Conservation (phyloP, 768 basidiomycete species). For the Boletus rufocinnamomeus region DNA sequence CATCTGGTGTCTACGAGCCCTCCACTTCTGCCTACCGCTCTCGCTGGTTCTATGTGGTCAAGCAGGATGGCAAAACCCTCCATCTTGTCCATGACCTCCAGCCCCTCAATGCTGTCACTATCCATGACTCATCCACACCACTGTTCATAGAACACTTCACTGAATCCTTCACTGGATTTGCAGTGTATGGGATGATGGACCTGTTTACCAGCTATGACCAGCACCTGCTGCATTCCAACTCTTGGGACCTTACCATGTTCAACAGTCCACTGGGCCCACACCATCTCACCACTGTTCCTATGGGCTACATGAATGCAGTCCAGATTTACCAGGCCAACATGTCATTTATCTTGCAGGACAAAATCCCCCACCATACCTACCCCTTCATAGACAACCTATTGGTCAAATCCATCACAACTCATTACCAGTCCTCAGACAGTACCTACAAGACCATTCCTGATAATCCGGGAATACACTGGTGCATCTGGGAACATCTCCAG, state of each 20-base stretch:
- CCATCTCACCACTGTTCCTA: not conserved
- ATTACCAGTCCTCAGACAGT: too few species aligned
- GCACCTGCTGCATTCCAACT: not conserved
- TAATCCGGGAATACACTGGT: not conserved
- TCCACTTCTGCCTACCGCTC: too few species aligned
- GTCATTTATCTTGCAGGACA: not conserved
- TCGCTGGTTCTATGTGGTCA: too few species aligned
- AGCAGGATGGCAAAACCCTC: not conserved
- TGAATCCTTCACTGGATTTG: too few species aligned
- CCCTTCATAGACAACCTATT: not conserved
- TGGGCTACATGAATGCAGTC: not conserved
- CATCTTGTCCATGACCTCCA: not conserved
- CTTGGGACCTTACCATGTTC: not conserved
- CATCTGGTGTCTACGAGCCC: too few species aligned
- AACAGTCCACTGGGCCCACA: too few species aligned
- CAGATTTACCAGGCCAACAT: constrained; percentile 3
- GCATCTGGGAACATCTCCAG: not conserved
- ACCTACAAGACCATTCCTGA: not conserved
- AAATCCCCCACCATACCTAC: too few species aligned
- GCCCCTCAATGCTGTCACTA: not conserved
- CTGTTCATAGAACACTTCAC: not conserved
- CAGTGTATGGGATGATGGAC: not conserved
- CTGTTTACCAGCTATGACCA: constrained; percentile 3
- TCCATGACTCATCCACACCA: accelerated
- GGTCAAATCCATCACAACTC: not conserved